Conservation (phyloP, 306 rosid genomes). For the Adenanthera pavonina region DNA sequence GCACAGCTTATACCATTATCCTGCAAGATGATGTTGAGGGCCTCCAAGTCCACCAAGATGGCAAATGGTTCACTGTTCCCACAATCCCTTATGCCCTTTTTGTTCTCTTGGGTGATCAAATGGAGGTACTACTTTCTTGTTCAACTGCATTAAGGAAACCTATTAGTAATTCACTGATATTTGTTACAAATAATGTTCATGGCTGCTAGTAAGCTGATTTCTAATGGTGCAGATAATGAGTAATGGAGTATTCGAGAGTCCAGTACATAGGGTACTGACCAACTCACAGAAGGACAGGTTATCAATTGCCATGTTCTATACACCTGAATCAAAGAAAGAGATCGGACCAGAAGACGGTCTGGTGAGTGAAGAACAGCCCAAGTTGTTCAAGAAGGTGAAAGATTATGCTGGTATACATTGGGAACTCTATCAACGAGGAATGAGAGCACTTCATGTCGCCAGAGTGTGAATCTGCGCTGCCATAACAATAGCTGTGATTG, state of each 20-base stretch:
- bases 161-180: background rate
- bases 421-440: conserved; percentile 46
- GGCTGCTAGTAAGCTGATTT: background rate
- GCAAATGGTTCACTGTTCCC: conserved; percentile 48
- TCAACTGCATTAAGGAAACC: background rate
- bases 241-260: conserved; percentile 59
- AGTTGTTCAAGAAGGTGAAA: conserved; percentile 48
- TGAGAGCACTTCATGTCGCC: conserved; percentile 51
- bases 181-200: background rate
- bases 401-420: conserved; percentile 39
- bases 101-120: conserved; percentile 51
- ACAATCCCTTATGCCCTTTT: conserved; percentile 46
- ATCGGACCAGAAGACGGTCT: conserved; percentile 54
- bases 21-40: conserved; percentile 42
- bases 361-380: conserved; percentile 48
- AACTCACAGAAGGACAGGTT: conserved; percentile 54
- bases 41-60: conserved; percentile 39
- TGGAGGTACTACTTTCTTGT: conserved; percentile 33
- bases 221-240: conserved; percentile 50
- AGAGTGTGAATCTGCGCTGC: conserved; percentile 17
- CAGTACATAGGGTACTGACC: conserved; percentile 54
- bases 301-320: conserved; percentile 49
- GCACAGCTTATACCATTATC: conserved; percentile 33
- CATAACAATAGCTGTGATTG: background rate
- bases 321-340: conserved; percentile 51